A percentile compares a stretch with the other conserved stretches of the same genome.
Evolutionary conservation across 169 alveolate species (phyloP).

Genomic region (Plasmodium ovale): DNA sequence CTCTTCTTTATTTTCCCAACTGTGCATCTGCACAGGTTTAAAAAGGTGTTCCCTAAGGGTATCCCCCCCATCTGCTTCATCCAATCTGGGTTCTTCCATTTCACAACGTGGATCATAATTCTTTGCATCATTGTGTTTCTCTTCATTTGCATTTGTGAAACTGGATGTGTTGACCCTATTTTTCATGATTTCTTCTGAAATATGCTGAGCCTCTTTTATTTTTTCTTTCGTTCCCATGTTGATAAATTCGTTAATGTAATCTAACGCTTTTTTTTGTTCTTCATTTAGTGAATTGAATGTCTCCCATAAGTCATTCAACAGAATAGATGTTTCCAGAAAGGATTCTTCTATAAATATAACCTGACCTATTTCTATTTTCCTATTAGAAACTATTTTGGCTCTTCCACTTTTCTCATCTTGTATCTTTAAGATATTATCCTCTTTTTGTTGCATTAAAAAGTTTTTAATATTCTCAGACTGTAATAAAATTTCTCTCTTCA

Average conservation of each 20-base stretch:
- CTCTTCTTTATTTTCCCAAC: neutral
- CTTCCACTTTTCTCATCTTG: slow-evolving; percentile 45
- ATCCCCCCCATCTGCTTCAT: neutral
- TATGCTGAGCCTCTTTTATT: slow-evolving; percentile 5
- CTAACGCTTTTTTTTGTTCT: slow-evolving; percentile 18
- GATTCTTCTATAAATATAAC: slow-evolving; percentile 44
- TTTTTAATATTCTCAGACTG: slow-evolving; percentile 17
- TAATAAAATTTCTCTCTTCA: slow-evolving; percentile 4
- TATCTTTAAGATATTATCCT: slow-evolving; percentile 37
- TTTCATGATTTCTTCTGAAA: slow-evolving; percentile 5
- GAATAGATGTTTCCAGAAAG: slow-evolving; percentile 72
- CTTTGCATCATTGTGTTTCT: neutral
- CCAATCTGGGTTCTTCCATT: neutral
- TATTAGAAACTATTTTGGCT: slow-evolving; percentile 55
- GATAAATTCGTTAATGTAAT: slow-evolving; percentile 20
- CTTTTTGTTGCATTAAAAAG: slow-evolving; percentile 8
- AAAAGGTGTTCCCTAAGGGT: no score
- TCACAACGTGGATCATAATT: neutral
- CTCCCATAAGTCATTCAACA: slow-evolving; percentile 54
- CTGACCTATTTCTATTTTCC: slow-evolving; percentile 54
- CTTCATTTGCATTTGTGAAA: neutral
- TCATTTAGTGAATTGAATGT: slow-evolving; percentile 10
- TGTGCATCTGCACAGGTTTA: no score
- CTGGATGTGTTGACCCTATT: neutral
- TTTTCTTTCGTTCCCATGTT: slow-evolving; percentile 44